A percentile compares a stretch with the other conserved stretches of the same genome.
Conservation (phyloP, 2,329 filamentous ascomycete genomes). For the Monilinia fructigena region DNA sequence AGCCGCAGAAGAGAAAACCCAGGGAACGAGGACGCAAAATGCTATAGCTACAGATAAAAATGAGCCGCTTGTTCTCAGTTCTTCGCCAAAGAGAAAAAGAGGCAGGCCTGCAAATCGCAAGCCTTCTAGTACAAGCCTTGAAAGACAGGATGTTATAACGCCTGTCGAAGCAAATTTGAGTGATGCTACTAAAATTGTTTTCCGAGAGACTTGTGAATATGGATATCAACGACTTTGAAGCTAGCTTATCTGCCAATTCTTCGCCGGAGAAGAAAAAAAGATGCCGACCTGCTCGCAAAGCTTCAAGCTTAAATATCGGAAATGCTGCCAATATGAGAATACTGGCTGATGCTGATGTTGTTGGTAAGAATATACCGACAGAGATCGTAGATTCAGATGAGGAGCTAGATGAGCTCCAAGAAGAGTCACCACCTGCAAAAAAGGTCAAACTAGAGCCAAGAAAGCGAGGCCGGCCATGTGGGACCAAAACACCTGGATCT, state of each 20-base stretch:
- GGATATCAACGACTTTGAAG: not conserved
- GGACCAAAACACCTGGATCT: not conserved
- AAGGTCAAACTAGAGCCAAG: slow-evolving; percentile 2
- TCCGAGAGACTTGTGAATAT: not conserved
- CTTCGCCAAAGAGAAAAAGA: slow-evolving; percentile 8
- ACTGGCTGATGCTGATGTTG: not conserved
- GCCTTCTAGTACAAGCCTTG: not conserved
- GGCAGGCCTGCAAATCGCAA: slow-evolving; percentile 3
- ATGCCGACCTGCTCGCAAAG: not conserved
- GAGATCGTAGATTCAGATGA: slow-evolving; percentile 1
- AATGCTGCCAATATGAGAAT: not conserved
- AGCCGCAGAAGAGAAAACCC: not conserved
- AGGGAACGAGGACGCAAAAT: not conserved
- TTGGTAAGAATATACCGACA: not conserved
- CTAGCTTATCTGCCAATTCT: not conserved
- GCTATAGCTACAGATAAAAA: not conserved
- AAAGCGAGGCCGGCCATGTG: slow-evolving; percentile 3
- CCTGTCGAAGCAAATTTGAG: not conserved
- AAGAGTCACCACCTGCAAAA: slow-evolving; percentile 1
- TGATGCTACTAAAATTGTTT: not conserved
- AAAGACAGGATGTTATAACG: not conserved
- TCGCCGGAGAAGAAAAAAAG: slow-evolving; percentile 4
- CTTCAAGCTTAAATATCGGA: not conserved
- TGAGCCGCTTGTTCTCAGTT: not conserved
- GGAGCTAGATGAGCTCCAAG: not conserved